Evolutionary conservation across 2,329 filamentous ascomycete species (phyloP).

Genomic region (Apiospora kogelbergensis): DNA sequence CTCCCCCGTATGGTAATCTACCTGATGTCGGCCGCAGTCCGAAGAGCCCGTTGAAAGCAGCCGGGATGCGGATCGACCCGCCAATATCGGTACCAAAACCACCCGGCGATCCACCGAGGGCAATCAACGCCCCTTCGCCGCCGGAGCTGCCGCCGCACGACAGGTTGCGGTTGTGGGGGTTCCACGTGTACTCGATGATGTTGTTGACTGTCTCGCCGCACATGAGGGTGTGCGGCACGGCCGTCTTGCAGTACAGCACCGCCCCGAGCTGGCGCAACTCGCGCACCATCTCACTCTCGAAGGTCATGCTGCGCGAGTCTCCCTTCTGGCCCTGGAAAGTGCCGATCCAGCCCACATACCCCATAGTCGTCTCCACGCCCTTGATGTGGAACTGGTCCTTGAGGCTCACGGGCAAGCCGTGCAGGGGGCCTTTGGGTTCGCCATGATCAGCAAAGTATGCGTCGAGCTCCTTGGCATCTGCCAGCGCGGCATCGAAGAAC

Average conservation of each 20-base stretch:
- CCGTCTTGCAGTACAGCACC: slow-evolving; percentile 19
- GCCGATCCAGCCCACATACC: slow-evolving; percentile 22
- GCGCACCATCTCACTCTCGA: slow-evolving; percentile 13
- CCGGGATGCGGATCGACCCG: slow-evolving; percentile 32
- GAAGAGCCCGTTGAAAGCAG: slow-evolving; percentile 32
- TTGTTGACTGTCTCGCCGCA: slow-evolving; percentile 30
- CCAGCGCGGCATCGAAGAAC: slow-evolving; percentile 10
- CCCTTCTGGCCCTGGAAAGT: slow-evolving; percentile 9
- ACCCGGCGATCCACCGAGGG: slow-evolving; percentile 31
- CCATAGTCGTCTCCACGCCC: slow-evolving; percentile 24
- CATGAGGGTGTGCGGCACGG: slow-evolving; percentile 31
- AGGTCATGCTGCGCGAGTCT: background rate
- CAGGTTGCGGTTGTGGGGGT: slow-evolving; percentile 39
- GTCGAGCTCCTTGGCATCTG: slow-evolving; percentile 10
- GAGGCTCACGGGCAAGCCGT: slow-evolving; percentile 25
- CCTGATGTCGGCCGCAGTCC: slow-evolving; percentile 29
- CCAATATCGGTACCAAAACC: slow-evolving; percentile 39
- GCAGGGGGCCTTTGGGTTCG: slow-evolving; percentile 16
- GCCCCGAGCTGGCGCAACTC: slow-evolving; percentile 15
- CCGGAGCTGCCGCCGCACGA: slow-evolving; percentile 43
- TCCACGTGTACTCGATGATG: slow-evolving; percentile 38
- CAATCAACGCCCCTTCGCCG: slow-evolving; percentile 40
- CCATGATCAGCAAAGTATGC: background rate
- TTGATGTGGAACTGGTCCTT: slow-evolving; percentile 28
- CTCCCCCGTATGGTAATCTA: slow-evolving; percentile 32